Percentiles rank a stretch among this genome's conserved stretches.
These are phyloP conservation scores for Solanum clarkiae DNA, from an alignment of 257 asterid genomes.

Conservation along the genomic window DNA sequence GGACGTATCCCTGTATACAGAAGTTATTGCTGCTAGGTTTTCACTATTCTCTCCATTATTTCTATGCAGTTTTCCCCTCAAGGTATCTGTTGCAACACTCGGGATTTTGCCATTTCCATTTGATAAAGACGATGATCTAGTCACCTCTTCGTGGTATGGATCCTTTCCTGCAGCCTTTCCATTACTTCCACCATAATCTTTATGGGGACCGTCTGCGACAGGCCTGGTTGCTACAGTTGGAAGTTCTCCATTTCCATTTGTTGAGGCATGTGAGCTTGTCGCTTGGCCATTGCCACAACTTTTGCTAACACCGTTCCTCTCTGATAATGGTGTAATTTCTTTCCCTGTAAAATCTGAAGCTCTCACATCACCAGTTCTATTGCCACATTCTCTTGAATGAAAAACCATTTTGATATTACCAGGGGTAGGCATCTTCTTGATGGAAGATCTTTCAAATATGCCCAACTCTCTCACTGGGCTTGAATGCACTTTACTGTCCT, in stretches of 20 bases:
- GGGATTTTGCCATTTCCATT: constrained; percentile 24
- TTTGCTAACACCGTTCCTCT: constrained; percentile 24
- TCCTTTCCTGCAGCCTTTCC: constrained; percentile 2
- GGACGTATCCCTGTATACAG: constrained; percentile 13
- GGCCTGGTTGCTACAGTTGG: constrained; percentile 13
- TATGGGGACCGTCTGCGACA: constrained; percentile 9
- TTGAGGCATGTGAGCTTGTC: constrained; percentile 14
- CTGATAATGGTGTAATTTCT: constrained; percentile 12
- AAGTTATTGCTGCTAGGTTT: neutral
- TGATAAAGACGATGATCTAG: constrained; percentile 15
- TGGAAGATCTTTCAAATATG: constrained; percentile 17
- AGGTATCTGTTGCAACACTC: constrained; percentile 9
- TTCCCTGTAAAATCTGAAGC: constrained; percentile 22
- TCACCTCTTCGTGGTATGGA: constrained; percentile 2
- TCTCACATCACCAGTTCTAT: constrained; percentile 20
- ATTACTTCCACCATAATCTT: constrained; percentile 12
- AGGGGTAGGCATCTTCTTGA: constrained; percentile 25
- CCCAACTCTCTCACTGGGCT: constrained; percentile 16
- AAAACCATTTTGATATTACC: constrained; percentile 32
- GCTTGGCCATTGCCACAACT: constrained; percentile 8
- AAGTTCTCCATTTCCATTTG: constrained; percentile 21
- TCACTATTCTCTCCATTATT: constrained; percentile 11
- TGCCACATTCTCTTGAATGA: constrained; percentile 25
- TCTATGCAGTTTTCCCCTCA: constrained; percentile 12
- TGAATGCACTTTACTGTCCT: constrained; percentile 24